Base-by-base conservation (phyloP, 2,329 filamentous ascomycete species). In the Helotiales sp. region DNA sequence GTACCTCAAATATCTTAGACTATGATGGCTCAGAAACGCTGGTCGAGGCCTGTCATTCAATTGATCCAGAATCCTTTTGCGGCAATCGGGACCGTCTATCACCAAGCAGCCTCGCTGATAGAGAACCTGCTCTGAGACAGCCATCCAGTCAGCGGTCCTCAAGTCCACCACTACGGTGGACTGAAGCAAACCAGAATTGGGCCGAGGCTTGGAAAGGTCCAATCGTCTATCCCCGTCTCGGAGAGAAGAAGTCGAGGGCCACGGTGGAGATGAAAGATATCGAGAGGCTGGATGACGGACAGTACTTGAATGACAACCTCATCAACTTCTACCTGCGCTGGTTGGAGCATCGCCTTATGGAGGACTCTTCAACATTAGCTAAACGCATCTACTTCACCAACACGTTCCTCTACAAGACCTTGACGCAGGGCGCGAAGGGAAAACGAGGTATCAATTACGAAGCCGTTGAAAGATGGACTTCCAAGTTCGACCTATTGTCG, bases 251-350 rank as follows among this genome's bases (percentile, higher is more conserved):
- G 45, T 47, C 45, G 45, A 47, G 45, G 45, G 22, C 45, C 45
- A 17, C 17, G 45, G 45, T 47, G 20, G 45, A 47, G 45, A 22
- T 20, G 20, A 22, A 47, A 7, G 45, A 47, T 47, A 10, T 47
- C 20, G 45, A 47, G 45, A 47, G 93, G 47, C 85, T 99, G 2
- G 90, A 97, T 67, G 92, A 96, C 69, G 92, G 89, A 13, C 87
- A 97, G 72, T 97, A 91, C 66, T 80, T 99, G 49, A 99, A 99
- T 76, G 96, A 99, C 80, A 97, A 93, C 75, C 82, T 99, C 28
- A 91, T 99, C 72, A 89, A 87, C 59, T 97, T 97, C 77, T 97
- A 96, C 76, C 83, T 97, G 64, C 89, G 91, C 34, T 92, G 89
- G 72, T 81, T 94, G 5, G 89, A 94, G 75, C 81, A 85, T 66